phyloP scores from a whole-genome alignment of 192 early-diverging fungal genomes.

The Backusella psychrophila region DNA sequence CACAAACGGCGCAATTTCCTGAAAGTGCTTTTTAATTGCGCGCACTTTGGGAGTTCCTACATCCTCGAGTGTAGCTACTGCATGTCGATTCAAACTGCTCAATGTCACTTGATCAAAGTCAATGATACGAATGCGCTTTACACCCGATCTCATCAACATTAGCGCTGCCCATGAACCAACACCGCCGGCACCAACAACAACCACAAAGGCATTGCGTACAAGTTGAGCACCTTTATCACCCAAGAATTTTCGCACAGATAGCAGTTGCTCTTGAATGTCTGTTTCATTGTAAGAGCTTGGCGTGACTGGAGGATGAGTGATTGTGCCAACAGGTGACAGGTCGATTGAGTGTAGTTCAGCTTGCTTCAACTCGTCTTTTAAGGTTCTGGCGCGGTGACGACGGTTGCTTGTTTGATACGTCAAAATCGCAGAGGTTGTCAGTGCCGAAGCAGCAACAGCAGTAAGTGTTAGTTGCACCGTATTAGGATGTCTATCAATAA shows the following conservation, averaged over 20 bases:
- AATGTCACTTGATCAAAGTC: constrained; percentile 98
- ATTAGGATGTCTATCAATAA: background rate
- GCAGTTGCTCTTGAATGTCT: constrained; percentile 77
- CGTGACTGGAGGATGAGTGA: background rate
- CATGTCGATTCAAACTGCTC: constrained; percentile 92
- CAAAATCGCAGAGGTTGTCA: constrained; percentile 61
- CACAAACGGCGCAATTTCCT: constrained; percentile 74
- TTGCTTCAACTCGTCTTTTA: constrained; percentile 53
- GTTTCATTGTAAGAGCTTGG: background rate
- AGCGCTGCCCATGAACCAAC: constrained; percentile 90
- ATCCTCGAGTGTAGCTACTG: constrained; percentile 85
- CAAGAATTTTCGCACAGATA: constrained; percentile 85
- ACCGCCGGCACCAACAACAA: constrained; percentile 95
- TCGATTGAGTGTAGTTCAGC: constrained; percentile 21
- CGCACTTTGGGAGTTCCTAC: constrained; percentile 87
- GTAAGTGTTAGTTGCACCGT: constrained; percentile 39
- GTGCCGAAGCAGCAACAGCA: constrained; percentile 61
- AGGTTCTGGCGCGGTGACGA: constrained; percentile 40
- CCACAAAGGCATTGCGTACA: constrained; percentile 79
- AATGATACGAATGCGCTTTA: constrained; percentile 82
- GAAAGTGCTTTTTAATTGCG: constrained; percentile 71
- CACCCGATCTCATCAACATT: constrained; percentile 89
- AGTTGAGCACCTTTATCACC: constrained; percentile 76
- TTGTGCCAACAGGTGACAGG: background rate
- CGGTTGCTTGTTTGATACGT: constrained; percentile 49